Conservation (phyloP, 495 filamentous ascomycete species). For the Talaromyces liani region DNA sequence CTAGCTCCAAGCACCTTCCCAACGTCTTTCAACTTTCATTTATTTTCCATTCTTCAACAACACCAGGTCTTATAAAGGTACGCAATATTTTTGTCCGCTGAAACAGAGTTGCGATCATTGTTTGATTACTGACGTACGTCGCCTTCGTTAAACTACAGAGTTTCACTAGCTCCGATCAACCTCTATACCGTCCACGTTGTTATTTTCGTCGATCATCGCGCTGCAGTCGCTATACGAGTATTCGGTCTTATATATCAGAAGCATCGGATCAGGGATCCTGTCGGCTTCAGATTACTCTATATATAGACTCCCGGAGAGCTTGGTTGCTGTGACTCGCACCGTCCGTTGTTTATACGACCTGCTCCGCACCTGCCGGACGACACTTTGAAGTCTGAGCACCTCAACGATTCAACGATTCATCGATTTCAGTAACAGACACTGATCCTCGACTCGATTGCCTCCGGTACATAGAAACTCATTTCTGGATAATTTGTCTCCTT, state of each 20-base stretch:
- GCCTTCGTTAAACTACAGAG: not conserved
- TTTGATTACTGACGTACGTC: not conserved
- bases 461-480: not conserved
- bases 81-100: not conserved
- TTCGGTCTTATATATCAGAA: not conserved
- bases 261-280: not conserved
- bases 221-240: not conserved
- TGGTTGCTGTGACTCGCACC: not conserved
- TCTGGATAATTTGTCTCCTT: conserved; percentile 3
- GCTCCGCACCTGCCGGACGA: not conserved
- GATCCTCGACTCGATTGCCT: conserved; percentile 5
- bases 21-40: not conserved
- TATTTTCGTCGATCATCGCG: conserved; percentile 9
- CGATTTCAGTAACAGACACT: not conserved
- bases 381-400: not conserved
- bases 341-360: not conserved
- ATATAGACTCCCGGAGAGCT: not conserved
- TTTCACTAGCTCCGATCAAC: not conserved
- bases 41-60: not conserved
- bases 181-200: not conserved
- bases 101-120: not conserved
- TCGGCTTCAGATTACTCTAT: not conserved
- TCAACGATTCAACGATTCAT: not conserved
- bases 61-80: not conserved
- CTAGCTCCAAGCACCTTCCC: not conserved